A percentile compares a stretch with the other conserved stretches of the same genome.
Evolutionary conservation across 805 yeast species (phyloP).

Genomic region (Schwanniomyces occidentalis): DNA sequence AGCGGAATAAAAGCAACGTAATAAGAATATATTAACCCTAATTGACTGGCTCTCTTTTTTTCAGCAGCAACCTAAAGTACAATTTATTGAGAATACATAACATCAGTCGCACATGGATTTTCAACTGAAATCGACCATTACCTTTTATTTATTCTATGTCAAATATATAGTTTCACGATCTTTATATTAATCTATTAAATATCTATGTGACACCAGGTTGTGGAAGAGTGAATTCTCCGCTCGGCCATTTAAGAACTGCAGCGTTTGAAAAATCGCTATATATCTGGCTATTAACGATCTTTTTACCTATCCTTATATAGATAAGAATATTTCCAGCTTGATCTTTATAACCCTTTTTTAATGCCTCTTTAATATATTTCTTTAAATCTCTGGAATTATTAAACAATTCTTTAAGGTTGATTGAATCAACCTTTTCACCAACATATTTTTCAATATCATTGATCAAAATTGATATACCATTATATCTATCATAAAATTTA

Average conservation of each 20-base stretch:
- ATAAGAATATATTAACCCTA: no score
- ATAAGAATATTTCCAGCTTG: slow-evolving; percentile 36
- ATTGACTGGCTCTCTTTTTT: no score
- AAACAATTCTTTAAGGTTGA: slow-evolving; percentile 34
- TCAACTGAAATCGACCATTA: no score
- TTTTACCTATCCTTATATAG: slow-evolving; percentile 59
- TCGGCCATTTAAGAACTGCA: slow-evolving; percentile 59
- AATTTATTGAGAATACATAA: no score
- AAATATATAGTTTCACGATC: no score
- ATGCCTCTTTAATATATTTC: slow-evolving; percentile 29
- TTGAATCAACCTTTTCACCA: slow-evolving; percentile 44
- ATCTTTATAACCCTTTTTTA: slow-evolving; percentile 23
- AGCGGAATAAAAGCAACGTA: no score
- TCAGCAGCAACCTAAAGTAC: no score
- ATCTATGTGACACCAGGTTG: slow-evolving; percentile 50
- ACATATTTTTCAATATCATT: slow-evolving; percentile 79
- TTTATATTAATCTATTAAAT: not conserved
- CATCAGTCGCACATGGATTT: no score
- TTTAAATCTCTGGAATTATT: slow-evolving; percentile 21
- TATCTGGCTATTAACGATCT: slow-evolving; percentile 35
- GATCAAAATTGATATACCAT: slow-evolving; percentile 63
- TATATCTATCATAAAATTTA: slow-evolving; percentile 27
- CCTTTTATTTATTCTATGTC: no score
- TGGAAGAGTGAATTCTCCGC: slow-evolving; percentile 53
- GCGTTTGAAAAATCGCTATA: slow-evolving; percentile 69